Base-by-base conservation (phyloP, 164 flowering plant species). In the Stephania yunnanensis region DNA sequence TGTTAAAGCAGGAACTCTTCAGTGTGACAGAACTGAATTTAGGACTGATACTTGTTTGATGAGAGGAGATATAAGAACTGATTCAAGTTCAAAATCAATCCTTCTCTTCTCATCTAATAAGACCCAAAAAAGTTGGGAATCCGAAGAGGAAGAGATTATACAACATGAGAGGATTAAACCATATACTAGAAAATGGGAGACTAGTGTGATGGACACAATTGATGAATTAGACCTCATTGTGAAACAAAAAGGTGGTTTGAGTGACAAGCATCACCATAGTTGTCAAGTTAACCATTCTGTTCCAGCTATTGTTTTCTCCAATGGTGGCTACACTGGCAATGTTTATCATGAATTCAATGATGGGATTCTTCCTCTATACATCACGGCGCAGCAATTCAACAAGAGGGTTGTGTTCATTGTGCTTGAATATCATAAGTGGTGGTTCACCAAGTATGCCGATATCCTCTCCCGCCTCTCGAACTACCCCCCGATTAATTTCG, bases 321-420 rank as follows among this genome's bases (percentile, higher is more conserved):
- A 90, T 0, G 94, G 96, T 58, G 97, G 99, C 10, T 95, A 92
- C 67, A 95, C 99, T 0, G 99, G 99, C 13, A 95, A 95, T 71
- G 87, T 92, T 13, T 95, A 91, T 73, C 99, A 95, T 69, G 99
- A 95, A 61, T 93, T 95, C 86, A 95, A 95, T 77, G 99, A 95
- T 76, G 99, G 99, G 52, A 77, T 93, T 42, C 46, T 93, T 50
- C 99, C 99, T 9, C 78, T 95, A 13, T 95, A 85, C 78, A 95
- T 95, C 5, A 95, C 99, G 58, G 87, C 97, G 0, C 95, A 88
- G 76, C 88, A 83, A 66, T 84, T 87, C 58, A 85, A 91, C 58
- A 91, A 84, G 85, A 80, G 89, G 74, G 97, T 93, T 52, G 87
- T 93, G 77, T 89, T 93, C 73, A 94, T 93, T 13, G 86, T 93